Base-by-base conservation (phyloP, 106 monocot species). In the Platanthera zijinensis region DNA sequence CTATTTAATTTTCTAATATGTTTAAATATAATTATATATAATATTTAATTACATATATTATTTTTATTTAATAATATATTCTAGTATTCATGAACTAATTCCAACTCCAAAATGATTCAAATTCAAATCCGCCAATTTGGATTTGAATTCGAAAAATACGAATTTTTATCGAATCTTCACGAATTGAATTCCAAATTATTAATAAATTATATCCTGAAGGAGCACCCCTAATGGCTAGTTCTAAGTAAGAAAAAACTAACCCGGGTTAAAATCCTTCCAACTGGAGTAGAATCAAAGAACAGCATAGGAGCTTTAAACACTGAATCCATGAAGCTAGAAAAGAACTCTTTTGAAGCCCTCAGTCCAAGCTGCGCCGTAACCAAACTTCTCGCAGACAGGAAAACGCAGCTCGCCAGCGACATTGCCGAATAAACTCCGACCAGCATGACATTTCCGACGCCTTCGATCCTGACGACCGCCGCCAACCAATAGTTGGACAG, bases 221-320 rank as follows among this genome's bases (percentile, higher is more conserved):
- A 25, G 25, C 25, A 25, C 0, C 25, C 25, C 25, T 25, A 25
- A 25, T 0, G 25, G 25, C 25, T 25, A 25, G 25, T 25, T 25
- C 25, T 25, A 25, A 25, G 0, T 3, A 21, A 7, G 4, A 48
- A 10, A 45, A 32, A 25, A 72, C 77, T 77, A 88, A 93, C 93
- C 78, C 93, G 57, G 7, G 84, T 88, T 74, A 90, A 80, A 62
- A 93, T 93, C 77, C 93, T 84, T 76, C 93, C 93, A 0, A 82
- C 56, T 2, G 93, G 93, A 18, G 93, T 93, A 52, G 93, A 90
- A 84, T 93, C 93, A 49, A 93, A 90, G 79, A 93, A 90, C 6
- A 79, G 28, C 90, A 93, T 90, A 17, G 90, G 88, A 61, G 93
- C 88, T 50, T 76, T 84, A 75, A 93, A 88, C 32, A 93, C 77